These are phyloP conservation scores for Beauveria bassiana DNA, from an alignment of 2,329 filamentous ascomycete species.

Conservation along the genomic window DNA sequence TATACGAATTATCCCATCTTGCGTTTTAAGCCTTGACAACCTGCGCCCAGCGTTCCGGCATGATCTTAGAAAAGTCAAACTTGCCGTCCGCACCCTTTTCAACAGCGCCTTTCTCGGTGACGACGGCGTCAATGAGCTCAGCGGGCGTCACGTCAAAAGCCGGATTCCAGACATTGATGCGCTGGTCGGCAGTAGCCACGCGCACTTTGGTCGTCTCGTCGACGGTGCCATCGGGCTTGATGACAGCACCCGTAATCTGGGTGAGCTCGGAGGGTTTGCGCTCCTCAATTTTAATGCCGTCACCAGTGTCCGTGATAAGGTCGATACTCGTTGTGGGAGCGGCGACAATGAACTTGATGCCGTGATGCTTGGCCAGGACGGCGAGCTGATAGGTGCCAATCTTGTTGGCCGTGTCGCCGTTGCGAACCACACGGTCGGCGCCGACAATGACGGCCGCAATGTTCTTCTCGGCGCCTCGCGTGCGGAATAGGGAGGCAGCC, in stretches of 20 bases:
- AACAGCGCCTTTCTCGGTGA: slow-evolving; percentile 85
- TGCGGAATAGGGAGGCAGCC: slow-evolving; percentile 75
- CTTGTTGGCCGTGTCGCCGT: slow-evolving; percentile 98
- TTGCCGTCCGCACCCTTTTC: slow-evolving; percentile 64
- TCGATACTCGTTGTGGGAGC: slow-evolving; percentile 94
- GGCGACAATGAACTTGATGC: slow-evolving; percentile 89
- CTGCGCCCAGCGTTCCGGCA: slow-evolving; percentile 47
- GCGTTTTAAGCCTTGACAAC: slow-evolving; percentile 13
- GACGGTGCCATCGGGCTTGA: slow-evolving; percentile 54
- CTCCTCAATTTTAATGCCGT: slow-evolving; percentile 85
- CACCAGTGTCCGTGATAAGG: slow-evolving; percentile 66
- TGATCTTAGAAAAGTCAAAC: slow-evolving; percentile 56
- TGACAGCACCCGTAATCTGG: slow-evolving; percentile 69
- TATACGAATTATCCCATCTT: not conserved
- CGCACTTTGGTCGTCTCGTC: slow-evolving; percentile 57
- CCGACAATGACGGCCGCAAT: slow-evolving; percentile 88
- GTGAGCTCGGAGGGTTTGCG: slow-evolving; percentile 75
- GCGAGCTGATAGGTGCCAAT: slow-evolving; percentile 92
- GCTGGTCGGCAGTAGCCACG: slow-evolving; percentile 70
- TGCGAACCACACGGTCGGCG: slow-evolving; percentile 88
- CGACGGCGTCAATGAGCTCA: slow-evolving; percentile 82
- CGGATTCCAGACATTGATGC: slow-evolving; percentile 89
- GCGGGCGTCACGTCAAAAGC: slow-evolving; percentile 93
- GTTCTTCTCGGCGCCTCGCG: slow-evolving; percentile 52
- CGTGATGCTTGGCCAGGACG: slow-evolving; percentile 81